Evolutionary conservation across 108 stramenopile species (phyloP), one percentile per base, ranked within the genome.

Genomic region (Pseudonitzschia delicatissima): DNA sequence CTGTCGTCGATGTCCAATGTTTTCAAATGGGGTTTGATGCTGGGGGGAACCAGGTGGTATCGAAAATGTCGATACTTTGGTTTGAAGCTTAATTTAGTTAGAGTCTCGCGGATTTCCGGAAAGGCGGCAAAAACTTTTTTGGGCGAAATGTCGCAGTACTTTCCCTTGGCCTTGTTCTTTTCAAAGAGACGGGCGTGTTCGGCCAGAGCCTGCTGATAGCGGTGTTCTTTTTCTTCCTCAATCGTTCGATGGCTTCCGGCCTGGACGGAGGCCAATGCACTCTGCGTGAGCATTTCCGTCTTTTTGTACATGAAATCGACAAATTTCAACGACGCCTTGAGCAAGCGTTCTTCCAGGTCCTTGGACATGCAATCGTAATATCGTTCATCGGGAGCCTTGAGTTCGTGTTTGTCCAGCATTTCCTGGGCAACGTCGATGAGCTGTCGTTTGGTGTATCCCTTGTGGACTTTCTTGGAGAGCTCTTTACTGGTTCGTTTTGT

Each of bases 301-400:
- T 55, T 27, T 55, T 55, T 55, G n/a, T 55, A 55, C 53, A 55
- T 55, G 12, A 55, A 27, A 33, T 55, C 53, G 29, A 55, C 9
- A 33, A 55, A 55, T 25, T 5, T 55, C 17, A n/a, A 12, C 15
- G 53, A 55, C 17, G 53, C 53, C n/a, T 55, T 55, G 4, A 55
- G n/a, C 15, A 55, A 27, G 6, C 53, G 53, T 11, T 33, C 53
- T 28, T 55, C 53, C 3, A 55, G 32, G 9, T 55, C 15, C n/a
- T 27, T n/a, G 13, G 53, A 7, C 26, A 55, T 55, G 32, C 53
- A 55, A 55, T 55, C 53, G 32, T 31, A 55, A 33, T 55, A 55
- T 32, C 12, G 12, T 12, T 55, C 53, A 7, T 3, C 7, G 7
- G 2, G 20, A 1, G 47, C 20, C 20, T 48, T 23, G 2, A 48